These are phyloP conservation scores for Colletotrichum noveboracense DNA, from an alignment of 2,329 filamentous ascomycete genomes.

Conservation along the genomic window DNA sequence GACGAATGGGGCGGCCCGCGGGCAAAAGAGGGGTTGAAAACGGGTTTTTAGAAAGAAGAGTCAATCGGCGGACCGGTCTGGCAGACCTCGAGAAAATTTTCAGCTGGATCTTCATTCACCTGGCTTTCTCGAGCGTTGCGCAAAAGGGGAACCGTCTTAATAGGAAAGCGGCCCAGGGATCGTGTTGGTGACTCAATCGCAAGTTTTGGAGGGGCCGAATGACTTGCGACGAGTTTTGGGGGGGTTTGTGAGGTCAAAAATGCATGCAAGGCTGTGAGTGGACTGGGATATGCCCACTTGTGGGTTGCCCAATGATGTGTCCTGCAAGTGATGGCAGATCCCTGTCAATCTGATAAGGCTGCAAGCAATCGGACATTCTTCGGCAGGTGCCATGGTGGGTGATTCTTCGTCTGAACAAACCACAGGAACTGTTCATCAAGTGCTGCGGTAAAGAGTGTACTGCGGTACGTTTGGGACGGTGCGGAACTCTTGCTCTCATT, in stretches of 20 bases:
- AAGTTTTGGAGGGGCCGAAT: slow-evolving; percentile 18
- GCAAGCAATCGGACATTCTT: not conserved
- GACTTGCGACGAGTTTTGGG: slow-evolving; percentile 17
- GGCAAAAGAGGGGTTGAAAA: slow-evolving; percentile 17
- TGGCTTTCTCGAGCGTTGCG: slow-evolving; percentile 16
- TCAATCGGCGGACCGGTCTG: slow-evolving; percentile 22
- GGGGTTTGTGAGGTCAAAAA: slow-evolving; percentile 22
- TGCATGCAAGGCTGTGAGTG: slow-evolving; percentile 15
- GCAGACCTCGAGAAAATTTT: slow-evolving; percentile 22
- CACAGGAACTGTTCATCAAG: not conserved
- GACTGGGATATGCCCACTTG: slow-evolving; percentile 2
- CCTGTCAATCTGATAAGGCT: slow-evolving; percentile 10
- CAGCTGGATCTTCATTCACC: slow-evolving; percentile 22
- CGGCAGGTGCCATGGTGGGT: not conserved
- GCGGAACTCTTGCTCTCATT: not conserved
- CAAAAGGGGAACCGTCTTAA: slow-evolving; percentile 13
- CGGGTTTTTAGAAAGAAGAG: slow-evolving; percentile 19
- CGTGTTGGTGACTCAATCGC: slow-evolving; percentile 21
- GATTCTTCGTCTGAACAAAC: not conserved
- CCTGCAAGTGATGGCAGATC: not conserved
- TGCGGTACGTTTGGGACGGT: not conserved
- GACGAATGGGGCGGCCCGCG: not conserved
- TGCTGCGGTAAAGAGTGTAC: not conserved
- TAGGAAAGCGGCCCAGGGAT: slow-evolving; percentile 12
- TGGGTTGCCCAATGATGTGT: slow-evolving; percentile 4